phyloP scores from a whole-genome alignment of 495 filamentous ascomycete genomes.

The Aspergillus olivimuriae region DNA sequence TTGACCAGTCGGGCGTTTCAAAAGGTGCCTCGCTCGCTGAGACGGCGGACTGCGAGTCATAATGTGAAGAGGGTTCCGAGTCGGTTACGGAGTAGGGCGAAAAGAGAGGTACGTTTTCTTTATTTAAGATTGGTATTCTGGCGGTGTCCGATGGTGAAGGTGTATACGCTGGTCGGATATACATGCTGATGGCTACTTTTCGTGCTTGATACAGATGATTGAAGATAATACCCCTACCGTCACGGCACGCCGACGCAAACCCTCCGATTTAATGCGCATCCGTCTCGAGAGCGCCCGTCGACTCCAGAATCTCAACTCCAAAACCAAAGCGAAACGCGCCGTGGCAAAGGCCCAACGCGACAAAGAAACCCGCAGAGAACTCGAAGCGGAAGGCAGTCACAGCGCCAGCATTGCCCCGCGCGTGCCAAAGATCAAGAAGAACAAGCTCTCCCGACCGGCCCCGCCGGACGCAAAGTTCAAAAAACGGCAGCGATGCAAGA shows the following conservation, averaged over 20 bases:
- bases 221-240: slow-evolving; percentile 91
- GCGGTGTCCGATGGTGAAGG: neutral
- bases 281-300: slow-evolving; percentile 77
- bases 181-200: neutral
- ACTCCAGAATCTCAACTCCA: slow-evolving; percentile 55
- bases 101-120: slow-evolving; percentile 52
- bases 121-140: neutral
- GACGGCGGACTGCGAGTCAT: slow-evolving; percentile 85
- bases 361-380: slow-evolving; percentile 23
- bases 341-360: slow-evolving; percentile 27
- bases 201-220: slow-evolving; percentile 50
- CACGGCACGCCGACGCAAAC: slow-evolving; percentile 62
- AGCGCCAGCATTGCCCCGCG: slow-evolving; percentile 38
- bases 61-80: slow-evolving; percentile 90
- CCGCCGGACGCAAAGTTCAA: slow-evolving; percentile 64
- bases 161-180: too few species aligned
- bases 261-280: slow-evolving; percentile 62
- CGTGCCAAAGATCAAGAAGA: slow-evolving; percentile 63
- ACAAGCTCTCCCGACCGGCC: slow-evolving; percentile 60
- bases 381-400: slow-evolving; percentile 31
- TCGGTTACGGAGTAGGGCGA: slow-evolving; percentile 62
- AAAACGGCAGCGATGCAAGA: slow-evolving; percentile 83
- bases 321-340: slow-evolving; percentile 46
- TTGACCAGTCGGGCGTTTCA: slow-evolving; percentile 78
- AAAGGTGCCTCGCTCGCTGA: slow-evolving; percentile 73